Evolutionary conservation across 768 basidiomycete species (phyloP).

Genomic region (Aureoboletus auriporus): DNA sequence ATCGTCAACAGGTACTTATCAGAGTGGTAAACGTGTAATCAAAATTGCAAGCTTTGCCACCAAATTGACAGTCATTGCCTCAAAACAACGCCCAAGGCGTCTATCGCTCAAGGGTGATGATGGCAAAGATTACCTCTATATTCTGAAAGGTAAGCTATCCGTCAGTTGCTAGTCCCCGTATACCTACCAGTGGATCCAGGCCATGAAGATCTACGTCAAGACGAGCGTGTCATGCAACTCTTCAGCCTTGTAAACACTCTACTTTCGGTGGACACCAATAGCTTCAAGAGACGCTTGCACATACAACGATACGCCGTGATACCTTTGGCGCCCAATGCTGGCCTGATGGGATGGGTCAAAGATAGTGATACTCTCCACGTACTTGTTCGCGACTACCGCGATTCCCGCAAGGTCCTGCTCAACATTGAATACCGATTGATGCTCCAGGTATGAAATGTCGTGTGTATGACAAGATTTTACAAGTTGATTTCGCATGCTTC

Average conservation of each 20-base stretch:
- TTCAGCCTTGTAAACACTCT: slow-evolving; percentile 96
- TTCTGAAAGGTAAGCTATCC: slow-evolving; percentile 68
- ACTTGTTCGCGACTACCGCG: slow-evolving; percentile 92
- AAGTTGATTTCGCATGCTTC: slow-evolving; percentile 4
- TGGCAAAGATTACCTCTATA: slow-evolving; percentile 88
- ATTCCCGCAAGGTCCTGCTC: slow-evolving; percentile 91
- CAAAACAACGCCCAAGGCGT: slow-evolving; percentile 93
- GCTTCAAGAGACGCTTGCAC: slow-evolving; percentile 93
- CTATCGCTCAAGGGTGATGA: slow-evolving; percentile 86
- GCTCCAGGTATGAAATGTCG: slow-evolving; percentile 83
- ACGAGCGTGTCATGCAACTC: slow-evolving; percentile 98
- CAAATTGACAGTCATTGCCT: slow-evolving; percentile 89
- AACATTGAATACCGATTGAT: slow-evolving; percentile 99
- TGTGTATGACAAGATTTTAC: slow-evolving; percentile 43
- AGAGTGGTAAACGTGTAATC: slow-evolving; percentile 79
- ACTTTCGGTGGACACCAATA: slow-evolving; percentile 87
- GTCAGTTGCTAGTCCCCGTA: not conserved
- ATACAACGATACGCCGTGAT: slow-evolving; percentile 92
- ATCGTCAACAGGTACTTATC: slow-evolving; percentile 71
- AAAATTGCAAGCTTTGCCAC: slow-evolving; percentile 81
- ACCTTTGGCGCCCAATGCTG: slow-evolving; percentile 93
- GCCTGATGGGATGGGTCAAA: slow-evolving; percentile 92
- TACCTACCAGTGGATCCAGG: slow-evolving; percentile 42
- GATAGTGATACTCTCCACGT: slow-evolving; percentile 96
- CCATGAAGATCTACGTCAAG: slow-evolving; percentile 97